Evolutionary conservation across 352 stramenopile genomes (phyloP).

Genomic region (Phytophthora ramorum): DNA sequence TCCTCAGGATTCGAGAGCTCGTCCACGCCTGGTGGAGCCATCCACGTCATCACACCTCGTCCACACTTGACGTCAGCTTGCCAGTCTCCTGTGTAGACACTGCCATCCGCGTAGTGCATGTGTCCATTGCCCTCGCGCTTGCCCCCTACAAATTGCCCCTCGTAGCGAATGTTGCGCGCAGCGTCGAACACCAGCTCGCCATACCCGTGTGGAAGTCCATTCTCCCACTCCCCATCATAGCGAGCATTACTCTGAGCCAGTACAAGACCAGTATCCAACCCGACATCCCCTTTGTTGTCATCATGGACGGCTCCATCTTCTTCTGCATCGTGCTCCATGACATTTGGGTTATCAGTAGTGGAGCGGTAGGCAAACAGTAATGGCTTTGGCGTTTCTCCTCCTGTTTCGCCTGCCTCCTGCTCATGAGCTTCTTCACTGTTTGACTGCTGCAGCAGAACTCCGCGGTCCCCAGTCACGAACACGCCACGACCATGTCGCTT

Average conservation of each 20-base stretch:
- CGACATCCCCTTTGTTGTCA: not conserved
- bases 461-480: conserved; percentile 54
- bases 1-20: conserved; percentile 14
- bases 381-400: conserved; percentile 8
- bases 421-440: conserved; percentile 1
- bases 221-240: conserved; percentile 84
- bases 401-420: not conserved
- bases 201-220: conserved; percentile 73
- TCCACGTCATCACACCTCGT: conserved; percentile 85
- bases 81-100: conserved; percentile 82
- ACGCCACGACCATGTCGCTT: conserved; percentile 80
- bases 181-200: conserved; percentile 79
- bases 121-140: conserved; percentile 66
- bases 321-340: not conserved
- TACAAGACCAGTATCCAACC: conserved; percentile 10
- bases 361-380: conserved; percentile 44
- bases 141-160: conserved; percentile 57
- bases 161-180: conserved; percentile 60
- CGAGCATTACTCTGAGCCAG: conserved; percentile 55
- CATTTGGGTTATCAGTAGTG: not conserved
- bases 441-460: conserved; percentile 13
- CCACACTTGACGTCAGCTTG: conserved; percentile 69
- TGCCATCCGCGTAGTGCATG: conserved; percentile 71
- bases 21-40: conserved; percentile 6
- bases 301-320: conserved; percentile 7